Evolutionary conservation across 257 asterid species (phyloP), one percentile per base, ranked within the genome.

Genomic region (Solanum chmielewskii): DNA sequence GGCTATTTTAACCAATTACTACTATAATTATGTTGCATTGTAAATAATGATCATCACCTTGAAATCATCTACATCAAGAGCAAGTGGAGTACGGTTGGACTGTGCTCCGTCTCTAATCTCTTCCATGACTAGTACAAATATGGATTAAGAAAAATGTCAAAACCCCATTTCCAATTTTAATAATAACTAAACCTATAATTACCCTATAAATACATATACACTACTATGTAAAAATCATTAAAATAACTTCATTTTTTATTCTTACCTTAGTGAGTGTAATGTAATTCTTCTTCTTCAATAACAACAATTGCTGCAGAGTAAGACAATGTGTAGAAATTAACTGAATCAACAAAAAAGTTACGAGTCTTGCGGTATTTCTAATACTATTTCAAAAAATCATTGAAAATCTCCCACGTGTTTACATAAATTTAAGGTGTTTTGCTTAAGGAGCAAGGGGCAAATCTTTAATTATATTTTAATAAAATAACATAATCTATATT

Each of bases 1-100:
- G 60, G 49, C 71, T 69, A 83, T 85, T 49, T 49, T 33, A 66
- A 86, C 76, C 89, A 94, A 62, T 62, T 62, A 62, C 31, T 23
- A 62, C 31, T 23, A 23, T 18, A 18, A 56, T 1, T 7, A 87
- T 39, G 56, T 74, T 75, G 47, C 86, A 27, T 62, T 78, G 13
- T 9, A 83, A 56, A 88, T 90, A 5, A 68, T 44, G 83, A 64
- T 91, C 89, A 64, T 91, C 90, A 95, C 99, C 99, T 97, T 95
- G 86, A 97, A 95, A 91, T 95, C 96, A 64, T 95, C 98, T 52
- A 97, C 92, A 89, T 94, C 96, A 31, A 95, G 93, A 93, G 96
- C 95, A 89, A 93, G 99, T 33, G 96, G 97, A 88, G 69, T 76
- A 86, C 92, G 91, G 84, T 89, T 95, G 75, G 92, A 68, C 91